Base-by-base conservation (phyloP, 2,329 filamentous ascomycete species). In the Xylariaceae sp. region DNA sequence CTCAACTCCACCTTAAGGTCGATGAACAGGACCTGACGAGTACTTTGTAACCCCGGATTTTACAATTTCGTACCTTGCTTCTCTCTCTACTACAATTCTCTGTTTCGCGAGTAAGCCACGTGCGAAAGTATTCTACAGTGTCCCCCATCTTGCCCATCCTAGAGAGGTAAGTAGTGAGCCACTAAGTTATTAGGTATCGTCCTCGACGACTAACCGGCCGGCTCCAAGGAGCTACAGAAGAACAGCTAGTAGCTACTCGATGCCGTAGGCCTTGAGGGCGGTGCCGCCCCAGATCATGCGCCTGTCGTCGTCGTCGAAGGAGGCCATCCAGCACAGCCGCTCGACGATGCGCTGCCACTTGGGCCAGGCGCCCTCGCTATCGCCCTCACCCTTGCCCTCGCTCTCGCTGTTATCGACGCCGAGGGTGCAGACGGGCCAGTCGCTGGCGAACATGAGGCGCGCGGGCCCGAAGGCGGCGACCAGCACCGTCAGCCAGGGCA, bases 401-500 rank as follows among this genome's bases (percentile, higher is more conserved):
- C 12, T 8, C 8, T 8, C 8, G 12, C 12, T 12, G 8, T 23
- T 23, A 12, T 23, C 56, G 13, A 65, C 61, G 1, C 75, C 74
- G 21, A 86, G 63, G 42, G 86, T 89, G 61, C 87, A 94, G 1
- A 95, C 81, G 2, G 90, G 89, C 90, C 90, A 96, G 58, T 95
- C 88, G 44, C 83, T 89, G 16, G 82, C 89, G 58, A 92, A 95
- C 80, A 96, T 88, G 53, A 92, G 71, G 43, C 86, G 71, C 15
- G 65, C 55, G 0, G 82, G 63, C 2, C 83, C 79, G 51, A 94
- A 95, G 1, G 72, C 72, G 18, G 77, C 72, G 33, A 93, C 73
- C 1, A 89, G 63, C 33, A 81, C 74, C 39, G 78, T 73, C 2
- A 86, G 71, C 80, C 85, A 93, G 16, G 80, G 79, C 38, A 72